Conservation (phyloP, 164 flowering plant species). For the Warburgia ugandensis region DNA sequence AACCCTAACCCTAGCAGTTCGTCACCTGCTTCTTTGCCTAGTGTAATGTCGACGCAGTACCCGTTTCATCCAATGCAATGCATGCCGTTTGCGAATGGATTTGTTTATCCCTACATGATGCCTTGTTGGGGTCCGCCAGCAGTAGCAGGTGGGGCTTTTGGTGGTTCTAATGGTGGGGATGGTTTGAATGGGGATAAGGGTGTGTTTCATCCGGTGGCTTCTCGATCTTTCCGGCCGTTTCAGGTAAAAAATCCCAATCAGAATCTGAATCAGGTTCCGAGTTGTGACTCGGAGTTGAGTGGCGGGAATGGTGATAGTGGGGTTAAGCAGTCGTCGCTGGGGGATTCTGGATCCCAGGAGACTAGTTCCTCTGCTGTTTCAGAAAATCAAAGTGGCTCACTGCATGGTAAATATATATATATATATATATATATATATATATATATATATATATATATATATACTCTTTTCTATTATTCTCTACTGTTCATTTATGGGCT, state of each 20-base stretch:
- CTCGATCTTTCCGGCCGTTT: conserved; percentile 10
- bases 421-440: background rate
- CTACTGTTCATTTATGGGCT: background rate
- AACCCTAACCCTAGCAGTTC: conserved; percentile 3
- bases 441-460: background rate
- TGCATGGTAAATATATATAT: too few species aligned
- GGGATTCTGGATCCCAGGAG: conserved; percentile 7
- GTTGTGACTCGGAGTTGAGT: conserved; percentile 1
- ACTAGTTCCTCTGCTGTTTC: conserved; percentile 15
- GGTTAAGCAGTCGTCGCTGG: too few species aligned
- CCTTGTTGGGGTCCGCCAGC: too few species aligned
- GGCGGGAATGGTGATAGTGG: background rate
- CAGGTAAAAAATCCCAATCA: background rate
- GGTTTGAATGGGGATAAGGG: conserved; percentile 2
- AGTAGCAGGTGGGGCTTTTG: too few species aligned
- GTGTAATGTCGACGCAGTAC: conserved; percentile 5
- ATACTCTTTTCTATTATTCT: background rate
- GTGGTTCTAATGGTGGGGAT: too few species aligned
- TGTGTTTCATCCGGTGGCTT: conserved; percentile 12
- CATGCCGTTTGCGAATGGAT: conserved; percentile 14
- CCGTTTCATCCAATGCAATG: conserved; percentile 6
- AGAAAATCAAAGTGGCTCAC: too few species aligned
- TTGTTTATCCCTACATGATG: conserved; percentile 17
- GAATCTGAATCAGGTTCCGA: background rate
- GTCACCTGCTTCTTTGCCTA: background rate